A percentile compares a stretch with the other conserved stretches of the same genome.
phyloP scores from a whole-genome alignment of 2,329 filamentous ascomycete genomes.

The Microdochium paspali region DNA sequence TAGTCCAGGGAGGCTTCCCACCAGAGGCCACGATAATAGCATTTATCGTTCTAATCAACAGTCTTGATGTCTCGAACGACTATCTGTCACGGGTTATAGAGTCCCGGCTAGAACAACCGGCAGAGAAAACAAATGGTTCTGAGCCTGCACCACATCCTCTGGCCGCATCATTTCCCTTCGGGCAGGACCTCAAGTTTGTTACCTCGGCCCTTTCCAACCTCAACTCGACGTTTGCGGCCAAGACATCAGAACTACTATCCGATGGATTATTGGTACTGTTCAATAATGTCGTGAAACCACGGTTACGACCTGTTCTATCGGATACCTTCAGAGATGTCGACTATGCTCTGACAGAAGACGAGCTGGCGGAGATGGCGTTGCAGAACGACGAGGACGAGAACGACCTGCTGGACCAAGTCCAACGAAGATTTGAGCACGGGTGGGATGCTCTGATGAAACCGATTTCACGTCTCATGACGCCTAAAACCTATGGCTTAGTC shows the following conservation, averaged over 20 bases:
- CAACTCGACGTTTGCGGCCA: constrained; percentile 62
- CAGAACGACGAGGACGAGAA: constrained; percentile 45
- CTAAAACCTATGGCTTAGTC: constrained; percentile 65
- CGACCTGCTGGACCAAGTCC: constrained; percentile 56
- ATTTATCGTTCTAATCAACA: constrained; percentile 92
- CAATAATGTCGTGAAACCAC: constrained; percentile 75
- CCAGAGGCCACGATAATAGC: constrained; percentile 81
- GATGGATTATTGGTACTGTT: constrained; percentile 84
- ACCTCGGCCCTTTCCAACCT: constrained; percentile 58
- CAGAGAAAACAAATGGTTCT: constrained; percentile 23
- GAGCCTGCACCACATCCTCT: constrained; percentile 33
- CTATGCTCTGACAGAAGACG: constrained; percentile 62
- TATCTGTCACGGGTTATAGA: constrained; percentile 83
- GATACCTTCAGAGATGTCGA: constrained; percentile 90
- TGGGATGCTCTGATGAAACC: constrained; percentile 85
- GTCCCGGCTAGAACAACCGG: constrained; percentile 44
- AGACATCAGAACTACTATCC: constrained; percentile 70
- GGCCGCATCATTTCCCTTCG: constrained; percentile 67
- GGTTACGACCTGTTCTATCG: constrained; percentile 72
- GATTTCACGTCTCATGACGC: constrained; percentile 74
- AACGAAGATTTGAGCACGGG: constrained; percentile 69
- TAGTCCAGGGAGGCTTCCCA: constrained; percentile 70
- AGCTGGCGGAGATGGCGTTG: constrained; percentile 45
- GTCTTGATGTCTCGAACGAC: constrained; percentile 83
- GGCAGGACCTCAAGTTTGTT: constrained; percentile 63